Evolutionary conservation across 306 rosid species (phyloP).

Genomic region (Vicia sativa): DNA sequence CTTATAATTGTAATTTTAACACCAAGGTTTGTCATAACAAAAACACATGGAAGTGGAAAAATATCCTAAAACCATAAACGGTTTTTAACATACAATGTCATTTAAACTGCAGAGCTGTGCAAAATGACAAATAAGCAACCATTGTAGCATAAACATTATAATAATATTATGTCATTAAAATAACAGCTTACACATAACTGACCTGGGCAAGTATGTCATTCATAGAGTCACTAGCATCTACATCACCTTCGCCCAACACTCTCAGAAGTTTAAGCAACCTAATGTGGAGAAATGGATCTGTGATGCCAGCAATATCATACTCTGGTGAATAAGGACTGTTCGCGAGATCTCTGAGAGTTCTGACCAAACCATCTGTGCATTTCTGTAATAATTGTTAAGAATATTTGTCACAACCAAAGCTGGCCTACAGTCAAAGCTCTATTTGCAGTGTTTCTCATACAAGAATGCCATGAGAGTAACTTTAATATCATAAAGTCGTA

Average conservation of each 20-base stretch:
- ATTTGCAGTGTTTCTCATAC: slow-evolving; percentile 27
- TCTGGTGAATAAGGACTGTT: slow-evolving; percentile 97
- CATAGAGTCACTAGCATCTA: slow-evolving; percentile 90
- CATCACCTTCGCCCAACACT: slow-evolving; percentile 89
- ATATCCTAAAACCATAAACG: slow-evolving; percentile 26
- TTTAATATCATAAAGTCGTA: slow-evolving; percentile 20
- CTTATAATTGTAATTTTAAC: not conserved
- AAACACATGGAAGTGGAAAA: slow-evolving; percentile 22
- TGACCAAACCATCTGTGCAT: slow-evolving; percentile 87
- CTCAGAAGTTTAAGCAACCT: slow-evolving; percentile 88
- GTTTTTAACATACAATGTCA: slow-evolving; percentile 21
- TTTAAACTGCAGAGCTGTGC: slow-evolving; percentile 24
- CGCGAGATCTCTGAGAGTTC: slow-evolving; percentile 80
- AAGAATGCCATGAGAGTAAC: slow-evolving; percentile 17
- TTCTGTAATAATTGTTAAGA: slow-evolving; percentile 61
- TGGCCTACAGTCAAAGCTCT: slow-evolving; percentile 20
- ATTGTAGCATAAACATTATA: slow-evolving; percentile 13
- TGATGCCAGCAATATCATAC: slow-evolving; percentile 94
- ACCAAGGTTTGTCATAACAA: slow-evolving; percentile 16
- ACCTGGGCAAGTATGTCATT: slow-evolving; percentile 99
- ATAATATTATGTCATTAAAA: slow-evolving; percentile 27
- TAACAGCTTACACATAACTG: slow-evolving; percentile 30
- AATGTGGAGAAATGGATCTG: slow-evolving; percentile 96
- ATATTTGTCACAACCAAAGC: slow-evolving; percentile 34
- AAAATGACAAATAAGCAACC: slow-evolving; percentile 27